Conservation (phyloP, 176 grass and related monocot species). For the Ensete glaucum region DNA sequence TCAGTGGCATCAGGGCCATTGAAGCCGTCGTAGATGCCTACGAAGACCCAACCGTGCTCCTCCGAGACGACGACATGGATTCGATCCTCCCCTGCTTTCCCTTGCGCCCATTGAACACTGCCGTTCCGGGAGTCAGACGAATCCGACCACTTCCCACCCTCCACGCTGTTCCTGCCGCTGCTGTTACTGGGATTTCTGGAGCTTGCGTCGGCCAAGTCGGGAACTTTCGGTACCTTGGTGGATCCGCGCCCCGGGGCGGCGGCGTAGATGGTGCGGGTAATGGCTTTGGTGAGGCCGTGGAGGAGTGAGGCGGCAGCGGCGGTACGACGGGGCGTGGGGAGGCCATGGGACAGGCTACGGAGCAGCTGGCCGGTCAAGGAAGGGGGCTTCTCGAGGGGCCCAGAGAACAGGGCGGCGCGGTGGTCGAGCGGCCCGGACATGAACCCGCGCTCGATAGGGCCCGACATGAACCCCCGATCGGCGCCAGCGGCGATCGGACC, state of each 20-base stretch:
- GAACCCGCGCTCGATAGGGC: conserved; percentile 54
- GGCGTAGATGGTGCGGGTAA: conserved; percentile 11
- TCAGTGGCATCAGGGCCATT: conserved; percentile 98
- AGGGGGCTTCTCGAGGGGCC: conserved; percentile 27
- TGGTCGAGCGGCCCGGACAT: conserved; percentile 65
- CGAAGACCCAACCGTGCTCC: conserved; percentile 82
- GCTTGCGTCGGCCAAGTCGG: background rate
- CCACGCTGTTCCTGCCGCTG: background rate
- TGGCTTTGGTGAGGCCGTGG: conserved; percentile 19
- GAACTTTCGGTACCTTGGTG: conserved; percentile 1
- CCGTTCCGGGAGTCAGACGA: background rate
- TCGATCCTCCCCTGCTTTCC: conserved; percentile 89
- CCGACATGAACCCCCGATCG: conserved; percentile 36
- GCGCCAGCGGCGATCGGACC: conserved; percentile 27
- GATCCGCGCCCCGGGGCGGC: background rate
- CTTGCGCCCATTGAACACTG: conserved; percentile 79
- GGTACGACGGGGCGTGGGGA: conserved; percentile 29
- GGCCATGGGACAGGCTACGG: conserved; percentile 59
- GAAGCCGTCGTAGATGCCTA: conserved; percentile 97
- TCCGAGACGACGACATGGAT: conserved; percentile 85
- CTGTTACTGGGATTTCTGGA: background rate
- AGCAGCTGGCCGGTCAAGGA: conserved; percentile 22
- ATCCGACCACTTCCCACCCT: background rate
- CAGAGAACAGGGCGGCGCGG: conserved; percentile 46
- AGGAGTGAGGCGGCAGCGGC: conserved; percentile 15